Evolutionary conservation across 441 rosid species (phyloP).

Genomic region (Gossypium aridum): DNA sequence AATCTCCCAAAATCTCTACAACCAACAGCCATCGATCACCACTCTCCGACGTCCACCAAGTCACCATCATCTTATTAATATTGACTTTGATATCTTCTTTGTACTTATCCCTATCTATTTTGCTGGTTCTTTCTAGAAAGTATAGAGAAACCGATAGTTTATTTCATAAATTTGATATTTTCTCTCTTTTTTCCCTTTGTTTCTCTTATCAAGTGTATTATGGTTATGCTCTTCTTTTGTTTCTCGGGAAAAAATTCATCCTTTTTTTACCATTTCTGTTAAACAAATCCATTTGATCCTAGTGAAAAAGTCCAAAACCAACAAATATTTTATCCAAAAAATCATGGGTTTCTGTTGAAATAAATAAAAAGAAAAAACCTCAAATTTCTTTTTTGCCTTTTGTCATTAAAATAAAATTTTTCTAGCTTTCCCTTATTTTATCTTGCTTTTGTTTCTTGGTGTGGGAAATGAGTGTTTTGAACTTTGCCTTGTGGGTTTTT

Average conservation of each 20-base stretch:
- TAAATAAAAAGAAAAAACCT: neutral
- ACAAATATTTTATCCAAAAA: neutral
- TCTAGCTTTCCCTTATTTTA: neutral
- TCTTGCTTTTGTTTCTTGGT: neutral
- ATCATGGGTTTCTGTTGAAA: neutral
- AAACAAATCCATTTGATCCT: neutral
- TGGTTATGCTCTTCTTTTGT: neutral
- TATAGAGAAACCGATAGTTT: constrained; percentile 44
- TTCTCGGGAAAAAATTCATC: neutral
- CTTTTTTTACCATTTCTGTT: neutral
- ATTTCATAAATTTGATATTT: neutral
- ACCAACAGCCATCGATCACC: too few relatives aligned
- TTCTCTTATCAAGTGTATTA: neutral
- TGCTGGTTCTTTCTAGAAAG: neutral
- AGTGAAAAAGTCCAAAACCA: neutral
- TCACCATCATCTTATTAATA: too few relatives aligned
- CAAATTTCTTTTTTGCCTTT: neutral
- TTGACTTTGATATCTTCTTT: neutral
- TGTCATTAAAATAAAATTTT: neutral
- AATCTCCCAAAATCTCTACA: too few relatives aligned
- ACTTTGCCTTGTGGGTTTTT: too few relatives aligned
- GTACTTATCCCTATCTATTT: neutral
- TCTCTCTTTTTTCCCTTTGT: neutral
- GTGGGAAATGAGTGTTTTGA: neutral
- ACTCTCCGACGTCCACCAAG: too few relatives aligned